Evolutionary conservation across 495 filamentous ascomycete species (phyloP), one percentile per base, ranked within the genome.

Genomic region (Gamarada debralockiae): DNA sequence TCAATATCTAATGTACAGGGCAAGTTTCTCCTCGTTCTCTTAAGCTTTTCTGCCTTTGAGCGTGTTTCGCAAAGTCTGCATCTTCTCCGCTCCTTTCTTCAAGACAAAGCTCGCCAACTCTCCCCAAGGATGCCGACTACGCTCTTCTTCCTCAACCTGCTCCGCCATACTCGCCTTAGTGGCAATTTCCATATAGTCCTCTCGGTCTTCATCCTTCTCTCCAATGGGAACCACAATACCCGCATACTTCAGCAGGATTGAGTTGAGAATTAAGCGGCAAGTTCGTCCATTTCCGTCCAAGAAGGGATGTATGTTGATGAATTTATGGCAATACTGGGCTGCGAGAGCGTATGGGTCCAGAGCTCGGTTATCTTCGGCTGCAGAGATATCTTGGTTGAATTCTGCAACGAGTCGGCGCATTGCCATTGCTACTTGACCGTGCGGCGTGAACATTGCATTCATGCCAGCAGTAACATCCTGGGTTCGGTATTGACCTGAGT

Each of bases 271-370:
- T 21, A 72, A 39, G 24, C 69, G 66, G 40, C 63, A 70, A 33
- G 59, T 58, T 24, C 69, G 53, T 2, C 71, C 69, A 43, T 74
- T 74, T 2, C 66, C 69, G 37, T 73, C 69, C 2, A 58, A 34
- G 38, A 72, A 73, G 2, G 69, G 70, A 47, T 70, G 69, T 21
- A 72, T 67, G 1, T 60, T 54, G 34, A 70, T 61, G 31, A 74
- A 70, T 0, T 56, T 31, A 8, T 66, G 56, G 2, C 48, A 61
- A 40, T 65, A 67, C 37, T 68, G 65, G 1, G 67, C 41, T 3
- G 67, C 66, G 7, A 73, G 33, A 8, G 42, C 49, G 31, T 67
- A 57, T 2, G 67, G 65, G 51, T 72, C 70, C n/a, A 73, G 34
- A 2, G 14, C 33, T 1, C 56, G 50, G 0, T 14, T 17, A 7